A percentile compares a stretch with the other conserved stretches of the same genome.
Evolutionary conservation across 495 filamentous ascomycete species (phyloP).

Genomic region (Penicillium coprophilum): DNA sequence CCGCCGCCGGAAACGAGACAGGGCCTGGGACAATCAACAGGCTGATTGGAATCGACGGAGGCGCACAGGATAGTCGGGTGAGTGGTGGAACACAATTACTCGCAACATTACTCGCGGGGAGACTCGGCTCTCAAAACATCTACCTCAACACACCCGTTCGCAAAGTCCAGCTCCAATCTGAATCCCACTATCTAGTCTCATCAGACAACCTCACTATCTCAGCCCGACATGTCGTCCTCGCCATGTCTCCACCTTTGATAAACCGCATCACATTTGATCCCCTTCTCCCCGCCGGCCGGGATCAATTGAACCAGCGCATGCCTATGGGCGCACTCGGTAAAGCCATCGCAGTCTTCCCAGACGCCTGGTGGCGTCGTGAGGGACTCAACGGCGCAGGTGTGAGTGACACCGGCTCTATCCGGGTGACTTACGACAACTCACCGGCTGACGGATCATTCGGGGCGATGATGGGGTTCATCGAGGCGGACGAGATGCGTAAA

Average conservation of each 20-base stretch:
- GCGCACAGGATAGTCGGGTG: constrained; percentile 23
- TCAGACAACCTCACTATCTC: constrained; percentile 1
- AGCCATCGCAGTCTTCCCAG: constrained; percentile 24
- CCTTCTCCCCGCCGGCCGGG: constrained; percentile 17
- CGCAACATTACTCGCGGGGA: constrained; percentile 16
- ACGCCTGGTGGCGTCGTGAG: constrained; percentile 27
- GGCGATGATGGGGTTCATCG: constrained; percentile 29
- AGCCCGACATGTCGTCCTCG: constrained; percentile 19
- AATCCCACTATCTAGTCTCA: constrained; percentile 6
- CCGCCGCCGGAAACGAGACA: constrained; percentile 21
- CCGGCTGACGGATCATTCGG: constrained; percentile 21
- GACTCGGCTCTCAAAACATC: constrained; percentile 13
- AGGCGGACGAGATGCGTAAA: constrained; percentile 24
- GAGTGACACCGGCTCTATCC: constrained; percentile 19
- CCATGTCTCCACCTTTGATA: constrained; percentile 20
- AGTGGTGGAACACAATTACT: constrained; percentile 20
- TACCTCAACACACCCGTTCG: constrained; percentile 12
- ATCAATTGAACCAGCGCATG: constrained; percentile 25
- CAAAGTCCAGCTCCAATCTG: constrained; percentile 4
- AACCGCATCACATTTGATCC: constrained; percentile 17
- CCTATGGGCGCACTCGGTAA: constrained; percentile 29
- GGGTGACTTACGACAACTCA: constrained; percentile 23
- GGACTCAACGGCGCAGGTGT: constrained; percentile 22
- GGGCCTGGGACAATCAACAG: constrained; percentile 18
- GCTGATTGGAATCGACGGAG: constrained; percentile 13